A percentile compares a stretch with the other conserved stretches of the same genome.
These are phyloP conservation scores for Coniochaeta sp. DNA, from an alignment of 2,329 filamentous ascomycete genomes.

Conservation along the genomic window DNA sequence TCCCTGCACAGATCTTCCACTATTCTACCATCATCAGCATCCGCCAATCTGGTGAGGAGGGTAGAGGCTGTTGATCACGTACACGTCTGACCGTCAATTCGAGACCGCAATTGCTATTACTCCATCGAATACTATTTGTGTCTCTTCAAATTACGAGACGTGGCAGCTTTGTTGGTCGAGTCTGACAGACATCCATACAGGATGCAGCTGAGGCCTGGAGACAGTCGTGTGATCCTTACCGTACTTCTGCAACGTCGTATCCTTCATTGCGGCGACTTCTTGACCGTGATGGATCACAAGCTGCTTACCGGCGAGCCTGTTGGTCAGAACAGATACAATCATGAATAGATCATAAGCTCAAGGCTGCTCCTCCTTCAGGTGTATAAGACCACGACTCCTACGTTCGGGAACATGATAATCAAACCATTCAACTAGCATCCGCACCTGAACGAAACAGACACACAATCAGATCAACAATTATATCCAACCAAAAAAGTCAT, in stretches of 20 bases:
- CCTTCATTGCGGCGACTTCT: background rate
- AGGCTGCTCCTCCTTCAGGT: background rate
- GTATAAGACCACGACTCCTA: background rate
- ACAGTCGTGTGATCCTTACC: background rate
- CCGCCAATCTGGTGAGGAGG: background rate
- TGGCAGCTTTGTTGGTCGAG: background rate
- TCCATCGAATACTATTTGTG: too few relatives aligned
- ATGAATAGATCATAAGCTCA: background rate
- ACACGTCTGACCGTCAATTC: too few relatives aligned
- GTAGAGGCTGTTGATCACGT: background rate
- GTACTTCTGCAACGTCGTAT: background rate
- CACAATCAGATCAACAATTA: background rate
- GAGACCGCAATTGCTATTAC: too few relatives aligned
- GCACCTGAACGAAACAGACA: too few relatives aligned
- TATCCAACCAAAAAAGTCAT: background rate
- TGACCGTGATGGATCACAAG: background rate
- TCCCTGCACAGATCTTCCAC: background rate
- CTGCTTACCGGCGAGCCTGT: background rate
- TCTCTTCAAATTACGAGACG: too few relatives aligned
- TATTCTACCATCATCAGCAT: background rate
- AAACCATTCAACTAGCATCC: too few relatives aligned
- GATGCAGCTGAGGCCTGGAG: background rate
- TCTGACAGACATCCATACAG: background rate
- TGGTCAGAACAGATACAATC: background rate
- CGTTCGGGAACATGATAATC: too few relatives aligned